Percentiles rank a stretch among this genome's conserved stretches.
Conservation (phyloP, 306 rosid genomes). For the Quercus bicolor region DNA sequence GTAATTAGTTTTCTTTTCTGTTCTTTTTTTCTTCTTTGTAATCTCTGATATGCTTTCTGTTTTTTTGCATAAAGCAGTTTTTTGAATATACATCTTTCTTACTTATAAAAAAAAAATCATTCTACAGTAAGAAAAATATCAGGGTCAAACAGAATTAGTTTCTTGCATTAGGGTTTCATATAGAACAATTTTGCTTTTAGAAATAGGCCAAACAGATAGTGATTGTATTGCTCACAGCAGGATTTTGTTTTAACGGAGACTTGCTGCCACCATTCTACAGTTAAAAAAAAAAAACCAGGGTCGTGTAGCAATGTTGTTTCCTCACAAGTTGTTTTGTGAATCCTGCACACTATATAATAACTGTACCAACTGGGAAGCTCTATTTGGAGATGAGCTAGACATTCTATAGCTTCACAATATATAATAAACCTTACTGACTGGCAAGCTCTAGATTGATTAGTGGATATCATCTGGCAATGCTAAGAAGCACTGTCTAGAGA, state of each 20-base stretch:
- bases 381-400: neutral
- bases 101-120: neutral
- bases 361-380: neutral
- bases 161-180: neutral
- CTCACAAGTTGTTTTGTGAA: neutral
- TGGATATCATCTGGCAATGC: neutral
- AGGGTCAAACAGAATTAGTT: neutral
- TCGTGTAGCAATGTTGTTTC: neutral
- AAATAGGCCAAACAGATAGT: neutral
- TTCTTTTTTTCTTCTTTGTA: no score
- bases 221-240: neutral
- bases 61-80: no score
- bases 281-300: neutral
- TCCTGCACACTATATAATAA: neutral
- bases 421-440: neutral
- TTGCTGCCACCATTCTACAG: neutral
- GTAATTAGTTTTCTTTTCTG: no score
- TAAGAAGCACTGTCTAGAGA: constrained; percentile 6
- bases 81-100: no score
- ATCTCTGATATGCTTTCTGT: no score
- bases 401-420: neutral
- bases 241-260: neutral
- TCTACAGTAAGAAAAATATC: neutral
- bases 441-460: neutral
- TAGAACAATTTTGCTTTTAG: neutral